These are phyloP conservation scores for Micromonas commoda DNA, from an alignment of 139 green algal species.

Conservation along the genomic window DNA sequence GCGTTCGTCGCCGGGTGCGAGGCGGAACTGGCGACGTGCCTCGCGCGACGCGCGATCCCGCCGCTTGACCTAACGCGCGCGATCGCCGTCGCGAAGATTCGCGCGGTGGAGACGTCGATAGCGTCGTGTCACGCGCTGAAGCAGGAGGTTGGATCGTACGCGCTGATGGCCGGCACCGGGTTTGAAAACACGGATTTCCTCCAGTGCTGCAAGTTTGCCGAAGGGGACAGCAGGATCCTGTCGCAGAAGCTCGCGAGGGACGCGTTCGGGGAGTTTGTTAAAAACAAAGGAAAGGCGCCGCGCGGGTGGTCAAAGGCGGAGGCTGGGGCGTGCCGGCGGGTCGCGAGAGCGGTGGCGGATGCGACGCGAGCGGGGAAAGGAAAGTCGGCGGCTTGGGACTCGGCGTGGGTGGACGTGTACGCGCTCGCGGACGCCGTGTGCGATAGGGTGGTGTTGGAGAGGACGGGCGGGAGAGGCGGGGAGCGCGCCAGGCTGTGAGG, in stretches of 20 bases:
- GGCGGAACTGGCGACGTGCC: background rate
- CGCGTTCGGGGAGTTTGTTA: background rate
- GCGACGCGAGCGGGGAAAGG: background rate
- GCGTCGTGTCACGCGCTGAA: constrained; percentile 31
- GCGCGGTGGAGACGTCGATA: constrained; percentile 28
- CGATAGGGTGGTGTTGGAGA: constrained; percentile 16
- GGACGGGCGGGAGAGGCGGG: too few species aligned
- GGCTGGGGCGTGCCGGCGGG: background rate
- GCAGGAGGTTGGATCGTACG: constrained; percentile 36
- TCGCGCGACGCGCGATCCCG: background rate
- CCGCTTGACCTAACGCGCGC: background rate
- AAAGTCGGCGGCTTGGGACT: constrained; percentile 17
- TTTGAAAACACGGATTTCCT: constrained; percentile 37
- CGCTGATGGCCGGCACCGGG: constrained; percentile 31
- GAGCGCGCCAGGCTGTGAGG: background rate
- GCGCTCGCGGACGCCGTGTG: constrained; percentile 2
- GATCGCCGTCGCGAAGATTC: constrained; percentile 29
- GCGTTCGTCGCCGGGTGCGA: constrained; percentile 3
- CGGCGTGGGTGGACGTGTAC: constrained; percentile 10
- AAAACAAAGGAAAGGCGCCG: background rate
- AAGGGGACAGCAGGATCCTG: constrained; percentile 36
- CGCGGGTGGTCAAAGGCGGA: constrained; percentile 8
- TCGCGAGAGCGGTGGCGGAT: too few species aligned
- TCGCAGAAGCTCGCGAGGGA: constrained; percentile 28
- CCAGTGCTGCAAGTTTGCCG: constrained; percentile 40